phyloP scores from a whole-genome alignment of 371 early-diverging fungal genomes.

The Haplosporangium sp. region DNA sequence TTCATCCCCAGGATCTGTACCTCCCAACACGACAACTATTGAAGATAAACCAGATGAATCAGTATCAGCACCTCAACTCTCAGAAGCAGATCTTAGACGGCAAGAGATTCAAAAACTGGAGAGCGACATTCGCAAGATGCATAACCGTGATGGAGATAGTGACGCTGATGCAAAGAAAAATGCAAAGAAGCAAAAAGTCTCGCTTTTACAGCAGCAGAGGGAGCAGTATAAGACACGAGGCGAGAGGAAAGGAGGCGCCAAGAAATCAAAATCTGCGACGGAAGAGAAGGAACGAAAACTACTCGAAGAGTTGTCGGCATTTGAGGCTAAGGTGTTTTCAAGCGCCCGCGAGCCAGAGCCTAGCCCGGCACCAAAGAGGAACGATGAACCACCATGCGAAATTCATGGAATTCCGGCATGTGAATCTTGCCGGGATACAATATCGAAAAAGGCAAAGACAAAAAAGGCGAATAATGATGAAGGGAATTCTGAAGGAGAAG shows the following conservation, averaged over 20 bases:
- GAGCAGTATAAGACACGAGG: slow-evolving; percentile 63
- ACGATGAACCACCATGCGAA: slow-evolving; percentile 61
- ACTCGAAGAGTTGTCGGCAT: slow-evolving; percentile 60
- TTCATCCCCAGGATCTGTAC: slow-evolving; percentile 7
- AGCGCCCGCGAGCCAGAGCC: slow-evolving; percentile 40
- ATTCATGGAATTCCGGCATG: slow-evolving; percentile 75
- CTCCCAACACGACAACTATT: neutral
- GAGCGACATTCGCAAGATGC: slow-evolving; percentile 69
- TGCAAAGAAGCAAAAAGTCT: slow-evolving; percentile 57
- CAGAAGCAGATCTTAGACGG: slow-evolving; percentile 22
- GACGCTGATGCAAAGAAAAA: slow-evolving; percentile 29
- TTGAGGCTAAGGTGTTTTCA: slow-evolving; percentile 50
- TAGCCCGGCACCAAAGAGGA: slow-evolving; percentile 43
- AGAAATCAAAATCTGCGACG: slow-evolving; percentile 38
- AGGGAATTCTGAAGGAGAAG: slow-evolving; percentile 17
- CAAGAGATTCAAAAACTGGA: slow-evolving; percentile 67
- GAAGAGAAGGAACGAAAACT: slow-evolving; percentile 43
- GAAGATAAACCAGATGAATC: neutral
- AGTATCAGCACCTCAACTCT: neutral
- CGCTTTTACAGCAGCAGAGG: slow-evolving; percentile 65
- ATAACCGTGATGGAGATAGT: slow-evolving; percentile 47
- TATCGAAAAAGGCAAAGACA: slow-evolving; percentile 10
- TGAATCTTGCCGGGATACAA: slow-evolving; percentile 69
- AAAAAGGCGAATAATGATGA: neutral
- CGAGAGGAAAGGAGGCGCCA: slow-evolving; percentile 48